phyloP scores from a whole-genome alignment of 352 stramenopile species.

The Globisporangium megalacanthum region DNA sequence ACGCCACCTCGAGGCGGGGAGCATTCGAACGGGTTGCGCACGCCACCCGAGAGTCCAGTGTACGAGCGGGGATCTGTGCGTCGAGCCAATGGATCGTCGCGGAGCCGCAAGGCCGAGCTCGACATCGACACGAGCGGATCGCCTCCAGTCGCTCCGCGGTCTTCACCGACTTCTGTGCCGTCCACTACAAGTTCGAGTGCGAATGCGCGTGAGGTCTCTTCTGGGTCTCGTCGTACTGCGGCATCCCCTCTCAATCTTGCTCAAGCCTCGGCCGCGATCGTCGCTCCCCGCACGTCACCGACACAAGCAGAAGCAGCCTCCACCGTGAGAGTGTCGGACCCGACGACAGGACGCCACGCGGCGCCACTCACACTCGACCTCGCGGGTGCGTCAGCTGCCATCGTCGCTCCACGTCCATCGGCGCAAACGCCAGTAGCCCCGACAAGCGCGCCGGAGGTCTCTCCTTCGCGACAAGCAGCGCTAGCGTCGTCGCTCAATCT shows the following conservation, averaged over 20 bases:
- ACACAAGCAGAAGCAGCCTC: neutral
- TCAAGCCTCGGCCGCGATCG: neutral
- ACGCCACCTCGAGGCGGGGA: constrained; percentile 13
- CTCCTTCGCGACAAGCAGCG: neutral
- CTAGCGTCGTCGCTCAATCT: constrained; percentile 10
- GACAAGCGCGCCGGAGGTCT: neutral
- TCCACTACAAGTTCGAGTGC: neutral
- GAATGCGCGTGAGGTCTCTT: neutral
- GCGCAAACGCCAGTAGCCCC: neutral
- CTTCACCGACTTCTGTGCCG: neutral
- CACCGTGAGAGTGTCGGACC: neutral
- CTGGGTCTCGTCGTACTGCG: neutral
- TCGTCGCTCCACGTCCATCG: neutral
- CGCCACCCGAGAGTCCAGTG: constrained; percentile 10
- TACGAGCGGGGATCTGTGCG: constrained; percentile 4
- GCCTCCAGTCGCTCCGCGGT: neutral
- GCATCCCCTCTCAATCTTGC: constrained; percentile 7
- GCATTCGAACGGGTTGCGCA: constrained; percentile 2
- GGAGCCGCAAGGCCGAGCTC: constrained; percentile 7
- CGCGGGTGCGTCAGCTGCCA: neutral
- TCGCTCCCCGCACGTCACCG: neutral
- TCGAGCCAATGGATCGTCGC: neutral
- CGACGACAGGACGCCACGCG: neutral
- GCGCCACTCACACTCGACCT: neutral
- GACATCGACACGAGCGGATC: constrained; percentile 12